Percentiles rank a stretch among this genome's conserved stretches.
phyloP scores from a whole-genome alignment of 768 basidiomycete genomes.

The Boletus sp. region DNA sequence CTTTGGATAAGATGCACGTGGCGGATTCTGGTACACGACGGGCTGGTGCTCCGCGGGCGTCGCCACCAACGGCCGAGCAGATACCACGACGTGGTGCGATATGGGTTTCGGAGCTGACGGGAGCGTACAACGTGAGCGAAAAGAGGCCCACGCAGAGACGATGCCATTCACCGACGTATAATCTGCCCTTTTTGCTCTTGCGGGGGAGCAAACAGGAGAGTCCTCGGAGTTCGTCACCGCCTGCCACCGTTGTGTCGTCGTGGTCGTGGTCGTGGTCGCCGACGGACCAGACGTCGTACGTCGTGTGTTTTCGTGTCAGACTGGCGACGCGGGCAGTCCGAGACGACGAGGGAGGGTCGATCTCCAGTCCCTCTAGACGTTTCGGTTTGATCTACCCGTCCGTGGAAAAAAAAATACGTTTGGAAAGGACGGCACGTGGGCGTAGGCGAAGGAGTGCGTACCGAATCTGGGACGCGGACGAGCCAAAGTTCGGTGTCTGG shows the following conservation, averaged over 20 bases:
- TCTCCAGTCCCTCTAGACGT: slow-evolving; percentile 50
- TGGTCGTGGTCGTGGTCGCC: no score
- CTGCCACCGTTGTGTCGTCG: slow-evolving; percentile 33
- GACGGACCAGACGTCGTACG: slow-evolving; percentile 68
- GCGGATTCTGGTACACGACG: slow-evolving; percentile 45
- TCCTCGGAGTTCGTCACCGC: slow-evolving; percentile 62
- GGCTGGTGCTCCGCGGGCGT: slow-evolving; percentile 16
- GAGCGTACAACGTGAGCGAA: slow-evolving; percentile 33
- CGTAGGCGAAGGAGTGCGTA: slow-evolving; percentile 45
- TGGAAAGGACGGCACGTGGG: not conserved
- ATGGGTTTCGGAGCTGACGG: slow-evolving; percentile 57
- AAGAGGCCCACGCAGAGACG: not conserved
- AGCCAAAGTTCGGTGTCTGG: slow-evolving; percentile 67
- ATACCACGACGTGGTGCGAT: slow-evolving; percentile 55
- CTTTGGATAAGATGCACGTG: slow-evolving; percentile 56
- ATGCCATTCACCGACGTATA: slow-evolving; percentile 51
- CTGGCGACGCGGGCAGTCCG: slow-evolving; percentile 44
- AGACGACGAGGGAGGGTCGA: slow-evolving; percentile 45
- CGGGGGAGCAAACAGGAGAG: slow-evolving; percentile 66
- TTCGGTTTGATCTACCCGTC: slow-evolving; percentile 59
- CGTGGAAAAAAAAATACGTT: not conserved
- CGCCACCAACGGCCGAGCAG: slow-evolving; percentile 44
- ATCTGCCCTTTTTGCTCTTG: slow-evolving; percentile 54
- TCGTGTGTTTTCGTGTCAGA: slow-evolving; percentile 50
- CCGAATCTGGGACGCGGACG: slow-evolving; percentile 65